Conservation (phyloP, 345 rosid genomes). For the Mallotus nudiflorus region DNA sequence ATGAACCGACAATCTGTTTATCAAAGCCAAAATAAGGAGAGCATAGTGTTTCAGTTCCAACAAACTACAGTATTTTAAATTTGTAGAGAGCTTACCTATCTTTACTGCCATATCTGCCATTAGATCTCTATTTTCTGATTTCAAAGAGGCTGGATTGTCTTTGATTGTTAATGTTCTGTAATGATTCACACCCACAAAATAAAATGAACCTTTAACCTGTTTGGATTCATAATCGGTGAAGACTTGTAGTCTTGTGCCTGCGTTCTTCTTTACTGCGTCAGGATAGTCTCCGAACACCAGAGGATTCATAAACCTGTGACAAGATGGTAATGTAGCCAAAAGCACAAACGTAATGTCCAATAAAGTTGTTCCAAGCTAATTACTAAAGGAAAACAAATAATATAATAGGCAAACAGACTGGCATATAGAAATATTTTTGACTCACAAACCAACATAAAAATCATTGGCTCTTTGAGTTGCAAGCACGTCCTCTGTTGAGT, state of each 20-base stretch:
- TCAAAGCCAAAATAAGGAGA: too few species aligned
- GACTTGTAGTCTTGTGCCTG: slow-evolving; percentile 64
- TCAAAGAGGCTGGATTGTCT: slow-evolving; percentile 29
- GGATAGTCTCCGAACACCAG: slow-evolving; percentile 81
- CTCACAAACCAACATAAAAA: slow-evolving; percentile 45
- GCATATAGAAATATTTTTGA: neutral
- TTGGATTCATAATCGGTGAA: slow-evolving; percentile 59
- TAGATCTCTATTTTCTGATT: slow-evolving; percentile 34
- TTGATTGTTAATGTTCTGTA: slow-evolving; percentile 30
- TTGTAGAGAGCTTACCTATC: slow-evolving; percentile 18
- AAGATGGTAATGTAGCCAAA: slow-evolving; percentile 25
- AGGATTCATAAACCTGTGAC: slow-evolving; percentile 57
- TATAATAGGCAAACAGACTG: neutral
- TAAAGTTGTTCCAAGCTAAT: neutral
- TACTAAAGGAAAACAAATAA: neutral
- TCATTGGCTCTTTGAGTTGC: slow-evolving; percentile 46
- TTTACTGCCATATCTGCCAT: slow-evolving; percentile 32
- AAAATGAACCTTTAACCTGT: slow-evolving; percentile 56
- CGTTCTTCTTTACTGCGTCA: slow-evolving; percentile 51
- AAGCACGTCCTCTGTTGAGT: slow-evolving; percentile 33
- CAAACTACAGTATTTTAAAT: neutral
- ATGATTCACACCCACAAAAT: slow-evolving; percentile 57
- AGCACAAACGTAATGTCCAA: neutral
- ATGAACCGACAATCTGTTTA: too few species aligned
- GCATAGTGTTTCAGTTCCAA: neutral